Evolutionary conservation across 2,329 filamentous ascomycete genomes (phyloP).

Genomic region (Paraphoma chrysanthemicola): DNA sequence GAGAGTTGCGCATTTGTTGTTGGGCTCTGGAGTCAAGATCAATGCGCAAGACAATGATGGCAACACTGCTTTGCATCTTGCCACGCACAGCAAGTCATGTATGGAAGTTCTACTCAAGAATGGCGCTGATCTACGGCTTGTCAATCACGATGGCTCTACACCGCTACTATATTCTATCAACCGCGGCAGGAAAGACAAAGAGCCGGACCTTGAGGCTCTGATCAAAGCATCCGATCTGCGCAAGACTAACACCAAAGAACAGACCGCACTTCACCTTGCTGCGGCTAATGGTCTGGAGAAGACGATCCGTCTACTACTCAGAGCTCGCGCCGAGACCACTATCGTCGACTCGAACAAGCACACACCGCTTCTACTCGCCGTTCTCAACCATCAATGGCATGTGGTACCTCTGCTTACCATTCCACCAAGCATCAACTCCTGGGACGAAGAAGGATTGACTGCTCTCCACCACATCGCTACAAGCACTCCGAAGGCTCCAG

Average conservation of each 20-base stretch:
- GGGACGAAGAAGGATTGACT: constrained; percentile 39
- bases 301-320: constrained; percentile 28
- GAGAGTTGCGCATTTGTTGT: constrained; percentile 28
- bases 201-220: constrained; percentile 32
- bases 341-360: constrained; percentile 28
- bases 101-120: constrained; percentile 33
- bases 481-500: constrained; percentile 26
- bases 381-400: constrained; percentile 35
- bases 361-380: constrained; percentile 40
- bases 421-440: constrained; percentile 38
- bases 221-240: constrained; percentile 32
- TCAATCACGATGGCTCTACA: constrained; percentile 27
- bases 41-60: constrained; percentile 31
- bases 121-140: constrained; percentile 22
- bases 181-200: constrained; percentile 15
- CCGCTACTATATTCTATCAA: constrained; percentile 28
- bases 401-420: constrained; percentile 34
- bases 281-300: constrained; percentile 32
- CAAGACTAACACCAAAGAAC: constrained; percentile 16
- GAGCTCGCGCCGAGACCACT: constrained; percentile 29
- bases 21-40: constrained; percentile 29
- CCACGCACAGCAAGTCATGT: constrained; percentile 28
- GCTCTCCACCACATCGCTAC: constrained; percentile 41
- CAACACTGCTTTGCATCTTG: constrained; percentile 36
- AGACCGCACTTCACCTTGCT: constrained; percentile 38